Percentiles rank a stretch among this genome's conserved stretches.
phyloP scores from a whole-genome alignment of 2,329 filamentous ascomycete species.

The Zalaria obscura region DNA sequence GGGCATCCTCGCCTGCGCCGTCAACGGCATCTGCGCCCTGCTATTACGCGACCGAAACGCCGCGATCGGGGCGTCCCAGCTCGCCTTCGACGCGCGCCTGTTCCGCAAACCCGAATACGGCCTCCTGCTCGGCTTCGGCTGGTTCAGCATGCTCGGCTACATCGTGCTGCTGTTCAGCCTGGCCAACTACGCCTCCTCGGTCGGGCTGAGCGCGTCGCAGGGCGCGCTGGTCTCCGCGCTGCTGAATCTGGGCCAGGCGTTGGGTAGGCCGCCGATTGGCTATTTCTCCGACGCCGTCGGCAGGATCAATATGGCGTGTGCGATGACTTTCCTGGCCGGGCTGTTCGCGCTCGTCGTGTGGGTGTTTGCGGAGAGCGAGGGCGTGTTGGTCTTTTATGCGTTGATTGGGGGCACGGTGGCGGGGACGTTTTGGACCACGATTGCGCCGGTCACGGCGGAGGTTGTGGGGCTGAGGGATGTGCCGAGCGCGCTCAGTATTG shows the following conservation, averaged over 20 bases:
- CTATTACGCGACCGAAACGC: conserved; percentile 60
- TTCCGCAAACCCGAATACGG: conserved; percentile 49
- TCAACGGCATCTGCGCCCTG: conserved; percentile 49
- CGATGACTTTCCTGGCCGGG: conserved; percentile 50
- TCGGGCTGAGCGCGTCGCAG: conserved; percentile 53
- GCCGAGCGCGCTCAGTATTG: conserved; percentile 54
- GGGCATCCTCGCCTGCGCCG: conserved; percentile 47
- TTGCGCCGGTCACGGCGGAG: conserved; percentile 57
- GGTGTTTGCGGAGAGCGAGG: conserved; percentile 55
- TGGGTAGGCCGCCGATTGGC: conserved; percentile 60
- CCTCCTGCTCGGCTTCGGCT: conserved; percentile 51
- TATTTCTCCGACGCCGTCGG: conserved; percentile 57
- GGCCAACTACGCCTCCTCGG: conserved; percentile 54
- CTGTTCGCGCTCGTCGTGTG: conserved; percentile 57
- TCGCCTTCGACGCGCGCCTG: conserved; percentile 50
- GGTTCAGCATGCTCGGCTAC: conserved; percentile 60
- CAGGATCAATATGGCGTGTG: conserved; percentile 56
- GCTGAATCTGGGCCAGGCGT: conserved; percentile 51
- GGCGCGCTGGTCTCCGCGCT: conserved; percentile 60
- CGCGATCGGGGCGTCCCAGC: conserved; percentile 50
- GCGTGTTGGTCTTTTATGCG: conserved; percentile 56
- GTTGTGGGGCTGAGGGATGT: conserved; percentile 57
- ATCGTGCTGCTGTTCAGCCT: conserved; percentile 64
- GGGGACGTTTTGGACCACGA: conserved; percentile 53
- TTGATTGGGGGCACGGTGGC: conserved; percentile 52